These are phyloP conservation scores for Starmera dryadoides DNA, from an alignment of 805 yeast species.

Conservation along the genomic window DNA sequence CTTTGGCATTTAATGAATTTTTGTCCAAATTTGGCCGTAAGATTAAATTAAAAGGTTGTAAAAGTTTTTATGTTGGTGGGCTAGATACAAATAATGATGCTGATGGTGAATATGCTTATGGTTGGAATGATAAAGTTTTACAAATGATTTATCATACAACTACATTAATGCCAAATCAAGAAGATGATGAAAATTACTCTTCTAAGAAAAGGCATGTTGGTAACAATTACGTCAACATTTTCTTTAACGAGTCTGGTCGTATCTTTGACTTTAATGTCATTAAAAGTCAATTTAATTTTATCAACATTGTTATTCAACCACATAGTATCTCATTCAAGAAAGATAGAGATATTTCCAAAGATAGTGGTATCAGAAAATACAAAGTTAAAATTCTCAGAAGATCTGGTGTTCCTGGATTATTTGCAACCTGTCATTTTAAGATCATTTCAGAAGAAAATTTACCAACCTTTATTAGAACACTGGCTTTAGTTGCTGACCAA, in stretches of 20 bases:
- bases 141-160: slow-evolving; percentile 76
- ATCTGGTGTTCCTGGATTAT: slow-evolving; percentile 67
- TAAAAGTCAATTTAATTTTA: slow-evolving; percentile 74
- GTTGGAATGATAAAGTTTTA: slow-evolving; percentile 63
- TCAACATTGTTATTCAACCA: slow-evolving; percentile 74
- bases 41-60: slow-evolving; percentile 48
- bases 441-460: slow-evolving; percentile 53
- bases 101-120: slow-evolving; percentile 72
- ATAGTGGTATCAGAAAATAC: slow-evolving; percentile 29
- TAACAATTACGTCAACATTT: slow-evolving; percentile 74
- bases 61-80: slow-evolving; percentile 65
- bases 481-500: slow-evolving; percentile 57
- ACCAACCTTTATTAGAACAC: slow-evolving; percentile 57
- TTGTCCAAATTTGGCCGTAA: slow-evolving; percentile 51
- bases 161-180: slow-evolving; percentile 66
- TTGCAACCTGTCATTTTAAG: slow-evolving; percentile 72
- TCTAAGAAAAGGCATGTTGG: slow-evolving; percentile 82
- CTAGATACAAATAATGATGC: slow-evolving; percentile 59
- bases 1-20: slow-evolving; percentile 53
- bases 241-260: slow-evolving; percentile 66
- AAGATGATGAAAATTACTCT: slow-evolving; percentile 34
- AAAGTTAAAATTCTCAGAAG: slow-evolving; percentile 59
- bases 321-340: slow-evolving; percentile 26
- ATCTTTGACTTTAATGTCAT: slow-evolving; percentile 66
- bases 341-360: slow-evolving; percentile 4